These are phyloP conservation scores for Tylopilus orsonianus DNA, from an alignment of 1,284 basidiomycete species.

Conservation along the genomic window DNA sequence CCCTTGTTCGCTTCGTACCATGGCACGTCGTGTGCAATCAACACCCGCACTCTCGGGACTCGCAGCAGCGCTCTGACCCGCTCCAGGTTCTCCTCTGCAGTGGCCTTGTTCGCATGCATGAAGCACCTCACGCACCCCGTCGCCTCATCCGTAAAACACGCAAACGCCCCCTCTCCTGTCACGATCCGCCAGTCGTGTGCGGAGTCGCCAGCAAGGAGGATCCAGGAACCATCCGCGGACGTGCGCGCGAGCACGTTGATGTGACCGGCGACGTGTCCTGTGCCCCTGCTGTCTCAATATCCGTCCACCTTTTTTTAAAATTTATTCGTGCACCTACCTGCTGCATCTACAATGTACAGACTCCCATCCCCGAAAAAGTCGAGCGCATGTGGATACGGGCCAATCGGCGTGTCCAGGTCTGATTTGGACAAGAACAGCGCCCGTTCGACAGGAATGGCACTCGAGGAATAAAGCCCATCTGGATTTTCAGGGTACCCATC, in stretches of 20 bases:
- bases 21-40: constrained; percentile 52
- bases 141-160: constrained; percentile 22
- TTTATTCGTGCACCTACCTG: constrained; percentile 24
- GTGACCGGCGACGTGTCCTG: constrained; percentile 26
- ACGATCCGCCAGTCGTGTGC: constrained; percentile 55
- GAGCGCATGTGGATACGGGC: constrained; percentile 49
- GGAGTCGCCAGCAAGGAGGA: constrained; percentile 56
- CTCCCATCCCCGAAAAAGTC: constrained; percentile 61
- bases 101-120: constrained; percentile 43
- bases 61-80: constrained; percentile 41
- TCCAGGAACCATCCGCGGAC: constrained; percentile 53
- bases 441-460: constrained; percentile 44
- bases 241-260: constrained; percentile 56
- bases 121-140: constrained; percentile 33
- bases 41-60: constrained; percentile 42
- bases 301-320: not conserved
- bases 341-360: constrained; percentile 54
- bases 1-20: constrained; percentile 52
- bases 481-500: constrained; percentile 45
- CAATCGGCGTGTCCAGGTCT: constrained; percentile 39
- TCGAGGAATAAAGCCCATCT: constrained; percentile 33
- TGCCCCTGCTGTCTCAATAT: not conserved
- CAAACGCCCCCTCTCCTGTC: constrained; percentile 45
- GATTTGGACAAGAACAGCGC: constrained; percentile 39
- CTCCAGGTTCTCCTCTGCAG: constrained; percentile 42